Evolutionary conservation across 306 rosid genomes (phyloP).

Genomic region (Dryas drummondii): DNA sequence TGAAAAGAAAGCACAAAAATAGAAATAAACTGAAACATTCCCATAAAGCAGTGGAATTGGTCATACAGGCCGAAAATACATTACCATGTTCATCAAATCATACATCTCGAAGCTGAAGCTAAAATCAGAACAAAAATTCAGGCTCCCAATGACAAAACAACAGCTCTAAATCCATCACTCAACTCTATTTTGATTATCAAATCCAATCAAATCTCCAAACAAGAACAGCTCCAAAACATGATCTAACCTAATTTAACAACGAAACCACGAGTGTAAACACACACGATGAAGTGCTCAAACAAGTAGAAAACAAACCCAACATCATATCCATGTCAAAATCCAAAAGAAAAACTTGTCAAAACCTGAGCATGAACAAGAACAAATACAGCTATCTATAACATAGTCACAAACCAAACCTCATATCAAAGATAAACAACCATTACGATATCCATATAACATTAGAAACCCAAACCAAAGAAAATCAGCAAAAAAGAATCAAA

Average conservation of each 20-base stretch:
- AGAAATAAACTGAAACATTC: not conserved
- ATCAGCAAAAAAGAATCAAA: not conserved
- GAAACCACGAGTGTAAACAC: not conserved
- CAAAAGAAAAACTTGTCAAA: not conserved
- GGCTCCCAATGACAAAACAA: not conserved
- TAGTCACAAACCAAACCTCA: constrained; percentile 15
- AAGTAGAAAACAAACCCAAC: not conserved
- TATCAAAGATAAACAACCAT: constrained; percentile 3
- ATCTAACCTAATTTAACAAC: not conserved
- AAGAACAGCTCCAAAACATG: not conserved
- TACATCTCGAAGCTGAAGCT: constrained; percentile 1
- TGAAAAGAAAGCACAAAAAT: not conserved
- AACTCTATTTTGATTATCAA: constrained; percentile 1
- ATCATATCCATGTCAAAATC: not conserved
- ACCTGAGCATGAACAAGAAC: constrained; percentile 1
- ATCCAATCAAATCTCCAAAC: constrained; percentile 10
- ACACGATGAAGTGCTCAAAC: not conserved
- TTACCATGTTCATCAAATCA: not conserved
- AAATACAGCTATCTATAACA: not conserved
- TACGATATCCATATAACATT: not conserved
- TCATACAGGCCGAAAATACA: not conserved
- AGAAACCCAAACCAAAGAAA: not conserved
- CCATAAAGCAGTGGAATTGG: not conserved
- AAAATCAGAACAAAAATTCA: not conserved
- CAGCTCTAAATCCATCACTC: not conserved